A percentile compares a stretch with the other conserved stretches of the same genome.
These are phyloP conservation scores for Afroboletus lepidellus DNA, from an alignment of 1,284 basidiomycete genomes.

Conservation along the genomic window DNA sequence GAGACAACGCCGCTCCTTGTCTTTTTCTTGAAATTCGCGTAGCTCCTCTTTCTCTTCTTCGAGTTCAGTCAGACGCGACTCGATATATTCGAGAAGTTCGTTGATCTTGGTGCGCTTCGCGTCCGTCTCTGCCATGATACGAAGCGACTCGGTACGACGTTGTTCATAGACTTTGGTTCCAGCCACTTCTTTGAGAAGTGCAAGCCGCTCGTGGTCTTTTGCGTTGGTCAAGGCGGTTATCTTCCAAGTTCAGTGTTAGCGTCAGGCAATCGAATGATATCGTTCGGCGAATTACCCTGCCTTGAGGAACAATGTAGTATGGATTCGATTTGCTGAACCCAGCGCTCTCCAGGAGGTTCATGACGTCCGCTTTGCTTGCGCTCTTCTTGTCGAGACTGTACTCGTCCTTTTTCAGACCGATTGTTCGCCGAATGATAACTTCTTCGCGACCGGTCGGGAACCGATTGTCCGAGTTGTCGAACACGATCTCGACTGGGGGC, in stretches of 20 bases:
- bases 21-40: constrained; percentile 94
- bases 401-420: constrained; percentile 98
- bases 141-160: constrained; percentile 86
- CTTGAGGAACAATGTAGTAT: constrained; percentile 99
- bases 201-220: constrained; percentile 92
- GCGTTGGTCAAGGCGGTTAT: constrained; percentile 97
- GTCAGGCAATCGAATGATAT: background rate
- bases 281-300: constrained; percentile 63
- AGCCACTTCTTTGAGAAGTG: constrained; percentile 95
- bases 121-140: constrained; percentile 97
- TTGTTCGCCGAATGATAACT: constrained; percentile 86
- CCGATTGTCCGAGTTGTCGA: constrained; percentile 87
- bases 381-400: constrained; percentile 97
- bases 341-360: constrained; percentile 92
- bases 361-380: constrained; percentile 94
- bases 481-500: constrained; percentile 72
- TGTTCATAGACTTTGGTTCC: constrained; percentile 99
- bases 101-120: constrained; percentile 89
- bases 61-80: constrained; percentile 85
- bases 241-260: constrained; percentile 39
- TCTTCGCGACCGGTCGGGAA: constrained; percentile 89
- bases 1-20: constrained; percentile 90
- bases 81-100: constrained; percentile 89
- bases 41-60: constrained; percentile 98
- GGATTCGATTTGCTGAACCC: constrained; percentile 98